Base-by-base conservation (phyloP, 768 basidiomycete genomes). In the Mycena olivaceomarginata region DNA sequence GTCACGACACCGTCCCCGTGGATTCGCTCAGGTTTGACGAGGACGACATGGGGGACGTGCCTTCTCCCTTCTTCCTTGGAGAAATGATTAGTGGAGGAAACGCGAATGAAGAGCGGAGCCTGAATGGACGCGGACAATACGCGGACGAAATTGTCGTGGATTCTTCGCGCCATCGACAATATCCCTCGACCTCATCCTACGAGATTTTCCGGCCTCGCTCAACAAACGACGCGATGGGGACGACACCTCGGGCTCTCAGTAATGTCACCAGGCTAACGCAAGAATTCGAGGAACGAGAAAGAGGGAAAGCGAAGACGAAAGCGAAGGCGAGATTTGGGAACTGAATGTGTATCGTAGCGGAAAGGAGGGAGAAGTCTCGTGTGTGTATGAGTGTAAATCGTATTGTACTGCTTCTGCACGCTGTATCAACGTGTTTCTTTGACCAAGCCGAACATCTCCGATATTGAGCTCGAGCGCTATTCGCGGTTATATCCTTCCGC, bases 381-480 rank as follows among this genome's bases (percentile, higher is more conserved):
- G 13, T 20, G 31, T 4, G 2, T 63, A 46, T 46, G 39, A 51
- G 22, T 63, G 70, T 63, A 63, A 57, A 25, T 68, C 31, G n/a
- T 37, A n/a, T 2, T 16, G 5, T 37, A 48, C 40, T 22, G 1
- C 20, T 74, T 63, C 56, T 51, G 60, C 73, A 74, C 73, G 73
- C 22, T 63, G 73, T 12, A 13, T 9, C 73, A 67, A 43, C 73
- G 73, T 74, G 67, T 68, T 60, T 51, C 39, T 43, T 25, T 39
- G 43, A 4, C 57, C 16, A 2, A 45, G 45, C 37, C 13, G 16
- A 37, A 25, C 41, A 53, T 39, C 46, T 9, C 72, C 64, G 64
- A 65, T 2, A 20, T 59, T 16, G 25, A 2, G 25, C 25, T 59
- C 10, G 25, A 2, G 25, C 25, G 2, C 25, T 25, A 25, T 25